Base-by-base conservation (phyloP, 495 filamentous ascomycete species). In the Zalerion maritima region DNA sequence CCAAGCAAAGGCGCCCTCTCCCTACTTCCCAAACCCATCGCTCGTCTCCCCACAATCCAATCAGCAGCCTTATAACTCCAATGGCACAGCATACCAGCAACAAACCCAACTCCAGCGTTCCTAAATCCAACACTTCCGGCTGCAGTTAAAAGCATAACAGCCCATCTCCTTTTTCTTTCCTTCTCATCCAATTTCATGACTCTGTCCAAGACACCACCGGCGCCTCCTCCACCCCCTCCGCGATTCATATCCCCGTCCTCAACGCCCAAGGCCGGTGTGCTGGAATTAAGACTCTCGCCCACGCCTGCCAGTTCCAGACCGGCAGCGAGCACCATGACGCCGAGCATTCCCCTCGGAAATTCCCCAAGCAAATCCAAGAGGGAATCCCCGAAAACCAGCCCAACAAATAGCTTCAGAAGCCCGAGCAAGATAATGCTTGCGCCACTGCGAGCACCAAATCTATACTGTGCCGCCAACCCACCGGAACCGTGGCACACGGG, bases 401-500 rank as follows among this genome's bases (percentile, higher is more conserved):
- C 86, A 4, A 93, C 57, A 3, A 75, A 5, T 5, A 93, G 52
- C 48, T 94, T 96, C 21, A 80, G 54, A 1, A 68, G 13, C 0
- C 87, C 87, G 1, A 94, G 64, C 25, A 92, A 46, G 24, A 94
- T 71, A 21, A 94, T 66, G 39, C 76, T 80, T 0, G 81, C 68
- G 1, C 87, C 87, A 18, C 81, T 89, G 8, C 86, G 73, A 4
- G 86, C 85, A 2, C 87, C 87, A 38, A 94, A 96, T 2, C 81
- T 71, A 42, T 81, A 79, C 46, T 94, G 86, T 1, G 75, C 87
- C 2, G 87, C 87, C 1, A 94, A 58, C 0, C 87, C 87, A 2
- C 87, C 87, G 8, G 82, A 82, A 3, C 87, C 87, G 45, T 94
- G 87, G 42, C 87, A 96, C 2, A 92, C 78, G 4, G 87, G 87